Evolutionary conservation across 2,329 filamentous ascomycete species (phyloP).

Genomic region (Achaetomium macrosporum): DNA sequence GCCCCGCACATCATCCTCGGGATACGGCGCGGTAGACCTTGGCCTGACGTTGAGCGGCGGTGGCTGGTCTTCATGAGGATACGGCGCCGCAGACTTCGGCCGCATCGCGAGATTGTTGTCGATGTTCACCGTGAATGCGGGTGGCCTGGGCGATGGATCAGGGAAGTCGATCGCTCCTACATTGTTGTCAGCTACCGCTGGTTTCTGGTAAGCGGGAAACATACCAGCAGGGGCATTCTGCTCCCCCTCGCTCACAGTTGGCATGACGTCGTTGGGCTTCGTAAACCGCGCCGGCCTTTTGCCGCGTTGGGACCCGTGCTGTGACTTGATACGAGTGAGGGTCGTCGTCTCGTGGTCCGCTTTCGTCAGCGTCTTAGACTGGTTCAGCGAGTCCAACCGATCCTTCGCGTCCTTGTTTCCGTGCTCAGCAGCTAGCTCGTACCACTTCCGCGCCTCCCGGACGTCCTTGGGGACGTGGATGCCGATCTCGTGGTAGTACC

Average conservation of each 20-base stretch:
- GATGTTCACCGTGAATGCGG: slow-evolving; percentile 49
- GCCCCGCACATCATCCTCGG: slow-evolving; percentile 43
- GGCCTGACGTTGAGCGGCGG: slow-evolving; percentile 43
- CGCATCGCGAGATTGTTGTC: slow-evolving; percentile 36
- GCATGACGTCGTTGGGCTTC: slow-evolving; percentile 41
- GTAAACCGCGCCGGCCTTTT: slow-evolving; percentile 56
- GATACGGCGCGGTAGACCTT: slow-evolving; percentile 46
- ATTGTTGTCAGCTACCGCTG: slow-evolving; percentile 33
- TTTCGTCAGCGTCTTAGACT: slow-evolving; percentile 79
- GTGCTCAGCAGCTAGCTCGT: slow-evolving; percentile 78
- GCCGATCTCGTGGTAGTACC: slow-evolving; percentile 96
- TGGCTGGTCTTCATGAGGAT: slow-evolving; percentile 62
- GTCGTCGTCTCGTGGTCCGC: slow-evolving; percentile 90
- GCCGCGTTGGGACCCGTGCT: slow-evolving; percentile 63
- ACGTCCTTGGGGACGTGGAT: slow-evolving; percentile 84
- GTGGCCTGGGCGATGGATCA: slow-evolving; percentile 42
- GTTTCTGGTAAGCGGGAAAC: slow-evolving; percentile 1
- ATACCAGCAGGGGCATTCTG: slow-evolving; percentile 22
- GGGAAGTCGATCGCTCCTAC: slow-evolving; percentile 40
- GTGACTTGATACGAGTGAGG: slow-evolving; percentile 78
- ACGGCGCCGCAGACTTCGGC: slow-evolving; percentile 57
- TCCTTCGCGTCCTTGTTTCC: slow-evolving; percentile 84
- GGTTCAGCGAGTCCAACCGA: slow-evolving; percentile 76
- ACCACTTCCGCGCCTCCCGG: slow-evolving; percentile 80
- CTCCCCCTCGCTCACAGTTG: slow-evolving; percentile 42